Conservation (phyloP, 805 yeast species). For the Kuraishia ogatae region DNA sequence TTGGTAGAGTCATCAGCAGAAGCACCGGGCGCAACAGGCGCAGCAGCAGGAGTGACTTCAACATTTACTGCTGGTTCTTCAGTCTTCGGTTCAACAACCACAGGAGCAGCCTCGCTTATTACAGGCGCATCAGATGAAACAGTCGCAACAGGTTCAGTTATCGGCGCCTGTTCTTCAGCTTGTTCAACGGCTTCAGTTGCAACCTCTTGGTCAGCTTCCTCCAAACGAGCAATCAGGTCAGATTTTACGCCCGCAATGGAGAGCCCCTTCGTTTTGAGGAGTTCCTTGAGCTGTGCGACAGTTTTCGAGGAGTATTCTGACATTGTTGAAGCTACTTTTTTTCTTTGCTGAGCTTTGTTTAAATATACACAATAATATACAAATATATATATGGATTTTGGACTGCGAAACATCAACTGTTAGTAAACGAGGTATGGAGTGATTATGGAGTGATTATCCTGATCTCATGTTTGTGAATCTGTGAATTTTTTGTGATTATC, state of each 20-base stretch:
- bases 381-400: too few relatives aligned
- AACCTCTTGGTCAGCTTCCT: slow-evolving; percentile 40
- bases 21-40: slow-evolving; percentile 11
- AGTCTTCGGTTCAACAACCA: slow-evolving; percentile 4
- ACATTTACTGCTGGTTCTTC: slow-evolving; percentile 10
- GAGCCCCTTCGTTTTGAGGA: slow-evolving; percentile 58
- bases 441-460: too few relatives aligned
- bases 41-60: slow-evolving; percentile 6
- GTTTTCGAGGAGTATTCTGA: slow-evolving; percentile 24
- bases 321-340: neutral
- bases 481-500: too few relatives aligned
- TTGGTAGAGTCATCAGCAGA: slow-evolving; percentile 10
- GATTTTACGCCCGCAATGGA: slow-evolving; percentile 73
- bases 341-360: too few relatives aligned
- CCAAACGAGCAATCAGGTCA: slow-evolving; percentile 60
- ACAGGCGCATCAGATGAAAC: slow-evolving; percentile 2
- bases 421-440: too few relatives aligned
- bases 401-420: too few relatives aligned
- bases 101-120: neutral
- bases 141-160: slow-evolving; percentile 7
- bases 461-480: too few relatives aligned
- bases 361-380: too few relatives aligned
- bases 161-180: neutral
- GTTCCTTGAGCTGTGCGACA: slow-evolving; percentile 78
- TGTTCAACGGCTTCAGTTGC: slow-evolving; percentile 16